Base-by-base conservation (phyloP, 2,329 filamentous ascomycete genomes). In the Aspergillus costaricaensis region DNA sequence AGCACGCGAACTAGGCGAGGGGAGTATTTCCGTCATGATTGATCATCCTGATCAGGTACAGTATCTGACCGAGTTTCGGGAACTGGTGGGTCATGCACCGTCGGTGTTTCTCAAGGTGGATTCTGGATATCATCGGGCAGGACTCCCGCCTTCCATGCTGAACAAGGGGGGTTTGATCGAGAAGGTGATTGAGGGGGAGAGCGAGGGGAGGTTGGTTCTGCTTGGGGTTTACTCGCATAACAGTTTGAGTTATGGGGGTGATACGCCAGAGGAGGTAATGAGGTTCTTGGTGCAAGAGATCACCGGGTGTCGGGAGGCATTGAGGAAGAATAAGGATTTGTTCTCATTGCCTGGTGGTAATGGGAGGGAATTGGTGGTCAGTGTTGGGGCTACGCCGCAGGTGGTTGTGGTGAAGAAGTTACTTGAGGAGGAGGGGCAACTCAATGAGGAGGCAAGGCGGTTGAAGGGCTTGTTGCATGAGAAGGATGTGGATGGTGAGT, bases 351-450 rank as follows among this genome's bases (percentile, higher is more conserved):
- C 63, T 12, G 54, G 57, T 14, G 62, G 63, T 14, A 56, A 55
- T 12, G 62, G 63, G 2, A 59, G 64, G 2, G 77, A 76, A 53
- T 66, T 84, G 15, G 79, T 86, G 0, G 79, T 94, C 2, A 91
- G 88, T 0, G 87, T 92, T 0, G 91, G 91, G 5, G 91, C 91
- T 0, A 91, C 91, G 17, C 91, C 91, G 0, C 92, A 90, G 0
- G 86, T 88, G 1, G 86, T 87, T 0, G 83, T 86, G 9, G 80
- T 88, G 25, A 86, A 90, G 69, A 87, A 90, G 66, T 77, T 87
- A 5, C 68, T 81, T 36, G 32, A 36, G 5, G 12, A 36, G 0
- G 77, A 61, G 59, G 68, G 58, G 12, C 39, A 55, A 15, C 49
- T 41, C 79, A 25, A 75, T 86, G 25, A 68, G 67, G 10, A 70